phyloP scores from a whole-genome alignment of 1,139 yeast species.

The Blastobotrys apis region DNA sequence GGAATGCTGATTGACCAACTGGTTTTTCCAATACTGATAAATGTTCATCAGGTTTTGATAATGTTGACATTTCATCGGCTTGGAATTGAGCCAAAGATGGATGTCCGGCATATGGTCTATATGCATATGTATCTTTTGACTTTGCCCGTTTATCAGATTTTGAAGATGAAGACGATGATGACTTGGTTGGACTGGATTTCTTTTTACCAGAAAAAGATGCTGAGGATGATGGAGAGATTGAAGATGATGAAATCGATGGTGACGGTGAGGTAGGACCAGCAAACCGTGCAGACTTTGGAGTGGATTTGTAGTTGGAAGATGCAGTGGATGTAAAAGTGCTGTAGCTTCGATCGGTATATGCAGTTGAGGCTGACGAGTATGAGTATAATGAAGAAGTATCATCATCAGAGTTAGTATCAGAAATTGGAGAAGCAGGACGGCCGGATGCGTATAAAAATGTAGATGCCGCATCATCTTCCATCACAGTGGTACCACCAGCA shows the following conservation, averaged over 20 bases:
- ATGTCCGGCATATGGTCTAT: slow-evolving; percentile 16
- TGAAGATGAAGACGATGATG: slow-evolving; percentile 1
- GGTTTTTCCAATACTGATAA: slow-evolving; percentile 20
- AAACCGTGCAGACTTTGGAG: slow-evolving; percentile 5
- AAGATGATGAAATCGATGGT: background rate
- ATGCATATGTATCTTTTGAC: slow-evolving; percentile 12
- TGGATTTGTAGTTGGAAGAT: background rate
- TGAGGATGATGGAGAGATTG: slow-evolving; percentile 9
- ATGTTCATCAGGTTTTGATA: slow-evolving; percentile 3
- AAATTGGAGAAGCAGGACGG: slow-evolving; percentile 5
- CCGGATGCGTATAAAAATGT: background rate
- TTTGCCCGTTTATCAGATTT: background rate
- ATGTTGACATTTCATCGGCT: slow-evolving; percentile 5
- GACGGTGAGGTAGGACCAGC: no score
- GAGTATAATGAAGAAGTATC: background rate
- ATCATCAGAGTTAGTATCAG: slow-evolving; percentile 9
- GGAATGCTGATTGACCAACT: slow-evolving; percentile 21
- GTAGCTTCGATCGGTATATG: background rate
- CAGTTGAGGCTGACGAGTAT: background rate
- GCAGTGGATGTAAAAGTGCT: background rate
- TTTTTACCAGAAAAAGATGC: slow-evolving; percentile 2
- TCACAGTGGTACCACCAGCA: background rate
- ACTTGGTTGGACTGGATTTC: background rate
- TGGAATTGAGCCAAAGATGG: slow-evolving; percentile 10
- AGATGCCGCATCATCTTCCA: background rate